Evolutionary conservation across 2,329 filamentous ascomycete genomes (phyloP).

Genomic region (Scleromitrula shiraiana): DNA sequence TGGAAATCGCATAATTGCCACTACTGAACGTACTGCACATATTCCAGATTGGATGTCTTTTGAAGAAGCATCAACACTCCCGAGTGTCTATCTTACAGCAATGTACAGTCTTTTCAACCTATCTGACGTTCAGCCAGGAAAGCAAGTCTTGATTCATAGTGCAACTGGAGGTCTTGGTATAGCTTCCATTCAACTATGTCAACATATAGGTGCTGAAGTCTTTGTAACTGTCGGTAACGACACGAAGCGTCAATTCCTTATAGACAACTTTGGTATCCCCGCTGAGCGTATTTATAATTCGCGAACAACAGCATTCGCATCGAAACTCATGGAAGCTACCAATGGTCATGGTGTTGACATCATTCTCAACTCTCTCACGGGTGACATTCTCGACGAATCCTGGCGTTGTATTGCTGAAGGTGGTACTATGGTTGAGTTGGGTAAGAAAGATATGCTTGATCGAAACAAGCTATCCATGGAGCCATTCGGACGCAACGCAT

Average conservation of each 20-base stretch:
- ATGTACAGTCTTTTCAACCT: too few relatives aligned
- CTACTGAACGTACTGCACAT: too few relatives aligned
- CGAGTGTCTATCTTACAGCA: too few relatives aligned
- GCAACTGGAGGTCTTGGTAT: slow-evolving; percentile 29
- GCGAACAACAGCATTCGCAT: not conserved
- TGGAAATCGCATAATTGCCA: too few relatives aligned
- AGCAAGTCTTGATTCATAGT: slow-evolving; percentile 28
- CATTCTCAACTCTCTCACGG: slow-evolving; percentile 24
- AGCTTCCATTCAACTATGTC: slow-evolving; percentile 26
- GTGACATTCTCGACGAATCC: slow-evolving; percentile 24
- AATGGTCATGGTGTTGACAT: slow-evolving; percentile 24
- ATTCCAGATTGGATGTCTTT: too few relatives aligned
- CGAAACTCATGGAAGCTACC: not conserved
- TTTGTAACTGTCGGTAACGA: slow-evolving; percentile 27
- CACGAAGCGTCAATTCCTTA: not conserved
- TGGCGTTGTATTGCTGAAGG: slow-evolving; percentile 30
- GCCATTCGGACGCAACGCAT: slow-evolving; percentile 16
- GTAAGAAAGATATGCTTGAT: slow-evolving; percentile 17
- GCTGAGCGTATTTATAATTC: slow-evolving; percentile 1
- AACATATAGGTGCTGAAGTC: slow-evolving; percentile 27
- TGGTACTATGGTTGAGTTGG: slow-evolving; percentile 25
- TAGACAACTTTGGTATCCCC: not conserved
- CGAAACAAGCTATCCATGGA: slow-evolving; percentile 14
- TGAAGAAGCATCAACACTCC: too few relatives aligned
- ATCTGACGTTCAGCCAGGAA: slow-evolving; percentile 5